Base-by-base conservation (phyloP, 2,329 filamentous ascomycete species). In the Escovopsis sp. region DNA sequence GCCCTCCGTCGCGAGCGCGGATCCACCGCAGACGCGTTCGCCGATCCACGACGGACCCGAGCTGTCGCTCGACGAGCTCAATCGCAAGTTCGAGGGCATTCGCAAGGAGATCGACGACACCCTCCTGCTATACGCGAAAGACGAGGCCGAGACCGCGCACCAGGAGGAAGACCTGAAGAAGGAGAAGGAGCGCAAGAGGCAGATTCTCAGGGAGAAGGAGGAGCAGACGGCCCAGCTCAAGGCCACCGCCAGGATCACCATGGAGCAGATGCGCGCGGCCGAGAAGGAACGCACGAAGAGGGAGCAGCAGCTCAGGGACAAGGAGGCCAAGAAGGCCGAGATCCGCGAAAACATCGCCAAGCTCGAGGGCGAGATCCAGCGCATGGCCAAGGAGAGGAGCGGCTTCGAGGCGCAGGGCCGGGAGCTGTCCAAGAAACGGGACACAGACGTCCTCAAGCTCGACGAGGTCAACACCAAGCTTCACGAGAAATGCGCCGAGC, bases 171-270 rank as follows among this genome's bases (percentile, higher is more conserved):
- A 82, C 31, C 53, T 94, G 23, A 73, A 78, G 36, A 76, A 76
- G 39, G 84, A 93, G 48, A 79, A 84, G 40, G 83, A 92, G 44
- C 71, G 79, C 34, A 76, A 94, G 53, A 78, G 72, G 48, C 77
- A 79, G 41, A 69, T 77, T 15, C 66, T 90, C 36, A 90, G 83
- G 52, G 84, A 93, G 50, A 94, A 92, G 54, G 88, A 96, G 44
- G 85, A 92, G 48, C 81, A 78, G 34, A 94, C 85, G 33, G 77
- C 83, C 31, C 85, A 86, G 50, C 60, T 94, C 36, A 84, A 81
- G 49, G 79, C 79, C 42, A 79, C 88, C 50, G 77, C 92, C 35
- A 78, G 83, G 35, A 74, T 72, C 31, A 74, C 87, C 5, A 85
- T 92, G 54, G 76, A 84, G 35, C 68, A 82, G 43, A 94, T 92